Percentiles rank a stretch among this genome's conserved stretches.
These are phyloP conservation scores for Starmerella floricola DNA, from an alignment of 805 yeast species.

Conservation along the genomic window DNA sequence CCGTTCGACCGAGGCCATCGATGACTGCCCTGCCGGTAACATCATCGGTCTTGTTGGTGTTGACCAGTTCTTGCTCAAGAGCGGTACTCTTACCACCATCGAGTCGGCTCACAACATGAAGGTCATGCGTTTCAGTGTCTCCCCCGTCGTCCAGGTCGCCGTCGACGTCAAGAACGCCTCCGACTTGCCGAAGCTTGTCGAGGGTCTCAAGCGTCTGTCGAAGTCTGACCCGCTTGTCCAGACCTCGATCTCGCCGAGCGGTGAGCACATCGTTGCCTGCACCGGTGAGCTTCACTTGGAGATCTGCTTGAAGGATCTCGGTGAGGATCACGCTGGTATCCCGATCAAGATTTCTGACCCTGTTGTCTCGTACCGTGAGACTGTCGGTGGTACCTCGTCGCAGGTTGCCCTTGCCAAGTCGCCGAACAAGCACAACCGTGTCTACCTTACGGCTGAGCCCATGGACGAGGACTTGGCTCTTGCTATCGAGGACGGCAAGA, in stretches of 20 bases:
- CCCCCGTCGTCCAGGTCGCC: constrained; percentile 99
- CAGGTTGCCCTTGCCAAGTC: constrained; percentile 96
- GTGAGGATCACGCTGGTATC: constrained; percentile 98
- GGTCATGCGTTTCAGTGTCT: constrained; percentile 99
- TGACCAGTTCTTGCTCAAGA: constrained; percentile 98
- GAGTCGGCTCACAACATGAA: constrained; percentile 98
- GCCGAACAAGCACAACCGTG: constrained; percentile 99
- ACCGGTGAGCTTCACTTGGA: constrained; percentile 99
- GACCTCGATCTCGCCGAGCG: constrained; percentile 75
- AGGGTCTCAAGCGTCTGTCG: constrained; percentile 99
- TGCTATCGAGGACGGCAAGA: constrained; percentile 87
- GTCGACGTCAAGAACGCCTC: constrained; percentile 99
- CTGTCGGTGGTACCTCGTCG: constrained; percentile 85
- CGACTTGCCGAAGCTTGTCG: constrained; percentile 98
- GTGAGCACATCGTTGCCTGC: constrained; percentile 99
- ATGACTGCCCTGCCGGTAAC: constrained; percentile 99
- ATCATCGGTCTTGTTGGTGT: constrained; percentile 99
- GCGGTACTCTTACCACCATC: constrained; percentile 96
- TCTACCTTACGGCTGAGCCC: constrained; percentile 95
- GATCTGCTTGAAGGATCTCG: constrained; percentile 90
- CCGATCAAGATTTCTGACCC: constrained; percentile 97
- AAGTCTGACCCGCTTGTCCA: constrained; percentile 99
- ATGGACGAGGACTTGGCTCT: constrained; percentile 80
- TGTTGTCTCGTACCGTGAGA: constrained; percentile 97
- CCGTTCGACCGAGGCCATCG: constrained; percentile 93